Percentiles rank a stretch among this genome's conserved stretches.
Conservation (phyloP, 495 filamentous ascomycete species). For the Cairneyella variabilis region DNA sequence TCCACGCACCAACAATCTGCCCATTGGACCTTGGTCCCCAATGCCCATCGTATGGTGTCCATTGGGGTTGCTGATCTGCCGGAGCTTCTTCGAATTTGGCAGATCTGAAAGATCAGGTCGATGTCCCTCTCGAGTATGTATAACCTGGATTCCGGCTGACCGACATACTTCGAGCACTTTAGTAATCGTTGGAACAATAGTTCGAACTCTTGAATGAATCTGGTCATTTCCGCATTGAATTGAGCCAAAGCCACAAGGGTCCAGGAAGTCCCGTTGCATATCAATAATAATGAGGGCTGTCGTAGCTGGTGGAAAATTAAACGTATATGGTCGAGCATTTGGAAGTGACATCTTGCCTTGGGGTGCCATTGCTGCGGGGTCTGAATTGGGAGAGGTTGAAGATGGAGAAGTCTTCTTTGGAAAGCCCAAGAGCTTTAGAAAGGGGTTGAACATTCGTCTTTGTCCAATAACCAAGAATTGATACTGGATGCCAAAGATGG, state of each 20-base stretch:
- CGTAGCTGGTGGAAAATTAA: conserved; percentile 32
- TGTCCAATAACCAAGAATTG: no score
- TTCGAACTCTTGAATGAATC: conserved; percentile 38
- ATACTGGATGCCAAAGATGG: neutral
- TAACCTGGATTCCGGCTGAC: conserved; percentile 54
- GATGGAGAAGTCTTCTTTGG: neutral
- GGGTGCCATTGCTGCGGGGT: conserved; percentile 25
- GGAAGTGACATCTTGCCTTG: conserved; percentile 28
- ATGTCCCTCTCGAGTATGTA: conserved; percentile 67
- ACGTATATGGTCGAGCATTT: conserved; percentile 37
- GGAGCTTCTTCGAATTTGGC: conserved; percentile 48
- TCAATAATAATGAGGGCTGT: conserved; percentile 68
- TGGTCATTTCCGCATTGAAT: conserved; percentile 26
- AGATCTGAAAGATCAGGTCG: conserved; percentile 57
- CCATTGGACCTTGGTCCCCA: conserved; percentile 59
- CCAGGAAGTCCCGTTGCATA: conserved; percentile 67
- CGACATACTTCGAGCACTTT: conserved; percentile 59
- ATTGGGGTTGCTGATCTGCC: conserved; percentile 48
- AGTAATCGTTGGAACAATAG: conserved; percentile 51
- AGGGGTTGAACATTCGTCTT: no score
- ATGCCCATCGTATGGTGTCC: conserved; percentile 48
- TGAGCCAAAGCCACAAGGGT: conserved; percentile 22
- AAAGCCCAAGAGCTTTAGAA: no score
- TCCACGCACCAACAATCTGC: conserved; percentile 62
- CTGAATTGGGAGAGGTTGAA: neutral